Evolutionary conservation across 495 filamentous ascomycete genomes (phyloP), one percentile per base, ranked within the genome.

Genomic region (Penicillium macrosclerotiorum): DNA sequence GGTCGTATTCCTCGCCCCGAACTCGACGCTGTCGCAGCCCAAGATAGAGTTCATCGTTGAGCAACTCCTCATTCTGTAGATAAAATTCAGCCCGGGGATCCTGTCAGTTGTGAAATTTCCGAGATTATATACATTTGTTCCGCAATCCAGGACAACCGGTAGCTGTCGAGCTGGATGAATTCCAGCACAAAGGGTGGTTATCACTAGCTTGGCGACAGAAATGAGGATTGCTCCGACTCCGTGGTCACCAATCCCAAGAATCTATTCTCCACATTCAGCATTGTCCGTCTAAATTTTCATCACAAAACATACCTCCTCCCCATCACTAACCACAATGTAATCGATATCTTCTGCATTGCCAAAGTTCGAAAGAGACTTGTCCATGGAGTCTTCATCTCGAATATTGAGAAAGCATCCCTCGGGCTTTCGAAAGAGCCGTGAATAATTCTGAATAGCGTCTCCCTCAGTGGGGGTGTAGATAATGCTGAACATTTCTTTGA

Each of bases 391-490:
- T 25, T 71, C 65, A 8, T 79, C 66, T 1, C 52, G 48, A 11
- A 80, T 74, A 31, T 74, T 77, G 53, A 80, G 45, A 47, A 83
- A 86, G 47, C 82, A 86, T 1, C 82, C 90, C 47, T 91, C 84
- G 1, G 90, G 89, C 45, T 74, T 74, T 30, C 90, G 69, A 55
- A 95, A 95, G 3, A 91, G 49, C 3, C 85, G 68, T 4, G 89
- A 94, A 60, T 86, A 95, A 55, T 90, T 86, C 63, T 86, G 76
- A 44, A 95, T 95, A 1, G 90, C 90, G n/a, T 94, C 89, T 3
- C 87, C 89, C 63, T 95, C 90, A 0, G 90, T 95, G 1, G 90
- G 90, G 0, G 90, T 95, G 59, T 95, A 95, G 23, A 95, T 88
- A 8, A 95, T 68, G 31, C 82, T 78, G 54, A 95, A 89, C 86